Base-by-base conservation (phyloP, 164 flowering plant genomes). In the Dillenia suffruticosa region DNA sequence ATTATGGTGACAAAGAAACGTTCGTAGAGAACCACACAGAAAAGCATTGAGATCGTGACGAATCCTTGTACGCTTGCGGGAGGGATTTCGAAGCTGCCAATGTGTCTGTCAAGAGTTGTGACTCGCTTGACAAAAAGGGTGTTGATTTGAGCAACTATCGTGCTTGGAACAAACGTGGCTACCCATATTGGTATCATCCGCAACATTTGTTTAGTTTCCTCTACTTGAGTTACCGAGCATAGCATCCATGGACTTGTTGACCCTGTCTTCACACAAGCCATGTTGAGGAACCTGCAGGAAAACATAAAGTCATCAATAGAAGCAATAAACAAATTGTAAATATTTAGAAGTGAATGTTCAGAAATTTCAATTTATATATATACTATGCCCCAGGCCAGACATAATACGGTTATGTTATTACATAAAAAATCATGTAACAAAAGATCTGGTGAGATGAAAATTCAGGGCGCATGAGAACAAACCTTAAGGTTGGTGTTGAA, bases 51-150 rank as follows among this genome's bases (percentile, higher is more conserved):
- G 9, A 81, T 2, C 10, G 89, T 84, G 10, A 77, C 84, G 51
- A 87, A 82, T 45, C 57, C 83, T 3, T 56, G 17, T 47, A 87
- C 68, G 62, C 87, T 81, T 7, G 92, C 92, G 1, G 92, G 84
- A 9, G 86, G 89, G 14, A 84, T 76, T 4, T 69, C 14, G 79
- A 84, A 82, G 64, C 50, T 69, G 32, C 84, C 82, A 0, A 86
- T 61, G 43, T 45, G 3, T 40, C 87, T 59, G 11, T 81, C 63
- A 2, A 86, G 79, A 10, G 85, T 84, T 3, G 83, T 77, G 14
- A 89, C 92, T 72, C 84, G 92, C 76, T 84, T 86, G 10, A 86
- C 63, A 22, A 84, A 86, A 1, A 86, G 81, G 51, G 92, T 86
- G 48, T 71, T 70, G 51, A 77, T 49, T 63, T 86, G 89, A 43